phyloP scores from a whole-genome alignment of 139 green algal genomes.

The Axilococcus clingmanii region DNA sequence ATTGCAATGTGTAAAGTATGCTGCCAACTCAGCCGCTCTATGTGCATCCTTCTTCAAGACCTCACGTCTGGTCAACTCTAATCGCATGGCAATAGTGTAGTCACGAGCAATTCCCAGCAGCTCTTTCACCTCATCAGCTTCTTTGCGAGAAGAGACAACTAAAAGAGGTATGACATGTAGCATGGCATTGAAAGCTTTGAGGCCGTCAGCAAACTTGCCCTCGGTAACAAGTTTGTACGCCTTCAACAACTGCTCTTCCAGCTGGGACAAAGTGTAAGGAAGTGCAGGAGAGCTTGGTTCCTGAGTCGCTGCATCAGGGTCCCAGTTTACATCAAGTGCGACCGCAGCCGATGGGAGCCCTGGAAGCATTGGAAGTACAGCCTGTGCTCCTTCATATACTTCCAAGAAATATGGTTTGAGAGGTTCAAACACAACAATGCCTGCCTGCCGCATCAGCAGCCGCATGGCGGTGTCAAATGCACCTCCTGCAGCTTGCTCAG shows the following conservation, averaged over 20 bases:
- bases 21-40: constrained; percentile 84
- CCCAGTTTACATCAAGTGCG: constrained; percentile 67
- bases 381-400: constrained; percentile 56
- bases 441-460: constrained; percentile 77
- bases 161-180: constrained; percentile 82
- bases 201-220: constrained; percentile 95
- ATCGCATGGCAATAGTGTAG: constrained; percentile 85
- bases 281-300: constrained; percentile 57
- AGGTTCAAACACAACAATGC: constrained; percentile 83
- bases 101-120: constrained; percentile 82
- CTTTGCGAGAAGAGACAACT: constrained; percentile 77
- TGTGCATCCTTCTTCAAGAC: constrained; percentile 51
- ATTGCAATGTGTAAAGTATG: constrained; percentile 98
- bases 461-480: constrained; percentile 85
- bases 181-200: constrained; percentile 71
- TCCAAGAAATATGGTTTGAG: constrained; percentile 81
- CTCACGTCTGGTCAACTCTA: constrained; percentile 88
- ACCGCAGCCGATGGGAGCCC: constrained; percentile 46
- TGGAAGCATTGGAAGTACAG: constrained; percentile 50
- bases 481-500: constrained; percentile 76
- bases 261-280: constrained; percentile 54
- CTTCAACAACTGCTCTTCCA: constrained; percentile 61
- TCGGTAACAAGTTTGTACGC: constrained; percentile 91
- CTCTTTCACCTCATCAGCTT: constrained; percentile 95
- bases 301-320: constrained; percentile 33